phyloP scores from a whole-genome alignment of 225 moss, liverwort and hornwort genomes.

The Takakia lepidozioides region DNA sequence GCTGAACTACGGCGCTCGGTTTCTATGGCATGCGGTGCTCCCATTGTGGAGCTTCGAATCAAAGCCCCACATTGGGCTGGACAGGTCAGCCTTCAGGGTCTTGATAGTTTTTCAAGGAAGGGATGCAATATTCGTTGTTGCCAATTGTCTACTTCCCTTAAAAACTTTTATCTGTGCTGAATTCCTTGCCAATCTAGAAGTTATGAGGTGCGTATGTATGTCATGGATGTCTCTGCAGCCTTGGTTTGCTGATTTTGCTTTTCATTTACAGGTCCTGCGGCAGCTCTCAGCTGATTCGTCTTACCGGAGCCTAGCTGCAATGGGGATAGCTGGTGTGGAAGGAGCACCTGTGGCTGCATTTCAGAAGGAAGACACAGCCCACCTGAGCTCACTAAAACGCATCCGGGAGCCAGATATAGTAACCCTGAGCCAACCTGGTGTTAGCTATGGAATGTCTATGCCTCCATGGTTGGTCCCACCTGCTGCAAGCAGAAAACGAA shows the following conservation, averaged over 20 bases:
- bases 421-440: constrained; percentile 12
- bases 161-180: too few relatives aligned
- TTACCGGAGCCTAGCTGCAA: constrained; percentile 78
- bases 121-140: too few relatives aligned
- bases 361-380: constrained; percentile 63
- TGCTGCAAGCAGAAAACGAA: constrained; percentile 58
- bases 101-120: too few relatives aligned
- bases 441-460: constrained; percentile 18
- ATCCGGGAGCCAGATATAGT: constrained; percentile 19
- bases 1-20: constrained; percentile 68
- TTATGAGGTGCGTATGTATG: too few relatives aligned
- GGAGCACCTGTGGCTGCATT: constrained; percentile 87
- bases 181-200: too few relatives aligned
- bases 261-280: constrained; percentile 60
- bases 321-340: constrained; percentile 91
- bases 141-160: too few relatives aligned
- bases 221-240: too few relatives aligned
- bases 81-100: constrained; percentile 46
- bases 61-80: constrained; percentile 91
- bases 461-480: constrained; percentile 80
- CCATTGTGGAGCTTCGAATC: constrained; percentile 81
- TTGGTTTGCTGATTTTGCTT: neutral
- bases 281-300: constrained; percentile 80
- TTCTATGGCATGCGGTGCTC: constrained; percentile 77
- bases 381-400: constrained; percentile 55